These are phyloP conservation scores for Gomphus sp. DNA, from an alignment of 1,284 basidiomycete genomes.

Conservation along the genomic window DNA sequence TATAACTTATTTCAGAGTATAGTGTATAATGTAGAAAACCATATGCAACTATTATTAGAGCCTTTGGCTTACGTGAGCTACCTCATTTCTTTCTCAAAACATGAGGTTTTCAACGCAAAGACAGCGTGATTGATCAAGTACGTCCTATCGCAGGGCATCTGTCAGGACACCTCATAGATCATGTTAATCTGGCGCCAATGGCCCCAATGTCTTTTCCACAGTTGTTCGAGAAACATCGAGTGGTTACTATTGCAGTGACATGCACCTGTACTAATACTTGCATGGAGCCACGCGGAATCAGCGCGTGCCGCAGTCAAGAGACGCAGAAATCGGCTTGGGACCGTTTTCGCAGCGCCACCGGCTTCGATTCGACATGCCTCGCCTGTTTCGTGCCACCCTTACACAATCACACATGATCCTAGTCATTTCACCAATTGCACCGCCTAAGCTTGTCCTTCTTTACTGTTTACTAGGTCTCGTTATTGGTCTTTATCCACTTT, in stretches of 20 bases:
- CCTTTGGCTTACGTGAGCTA: background rate
- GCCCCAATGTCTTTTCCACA: background rate
- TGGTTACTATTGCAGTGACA: background rate
- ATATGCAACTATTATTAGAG: background rate
- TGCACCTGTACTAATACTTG: background rate
- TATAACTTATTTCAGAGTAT: background rate
- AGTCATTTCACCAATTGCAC: background rate
- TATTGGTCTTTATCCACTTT: background rate
- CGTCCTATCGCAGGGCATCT: background rate
- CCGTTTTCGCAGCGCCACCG: background rate
- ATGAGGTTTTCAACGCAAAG: background rate
- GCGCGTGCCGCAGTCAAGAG: constrained; percentile 1
- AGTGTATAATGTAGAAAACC: background rate
- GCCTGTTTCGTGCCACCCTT: background rate
- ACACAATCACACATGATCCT: background rate
- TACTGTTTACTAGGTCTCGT: background rate
- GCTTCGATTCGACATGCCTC: background rate
- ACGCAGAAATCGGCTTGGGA: background rate
- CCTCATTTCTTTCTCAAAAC: no score
- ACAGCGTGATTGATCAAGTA: background rate
- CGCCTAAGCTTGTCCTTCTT: background rate
- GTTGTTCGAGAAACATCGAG: background rate
- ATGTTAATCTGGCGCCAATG: background rate
- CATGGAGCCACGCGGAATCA: background rate
- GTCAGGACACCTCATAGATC: background rate